These are phyloP conservation scores for Gorgonomyces haynaldii DNA, from an alignment of 192 early-diverging fungal genomes.

Conservation along the genomic window DNA sequence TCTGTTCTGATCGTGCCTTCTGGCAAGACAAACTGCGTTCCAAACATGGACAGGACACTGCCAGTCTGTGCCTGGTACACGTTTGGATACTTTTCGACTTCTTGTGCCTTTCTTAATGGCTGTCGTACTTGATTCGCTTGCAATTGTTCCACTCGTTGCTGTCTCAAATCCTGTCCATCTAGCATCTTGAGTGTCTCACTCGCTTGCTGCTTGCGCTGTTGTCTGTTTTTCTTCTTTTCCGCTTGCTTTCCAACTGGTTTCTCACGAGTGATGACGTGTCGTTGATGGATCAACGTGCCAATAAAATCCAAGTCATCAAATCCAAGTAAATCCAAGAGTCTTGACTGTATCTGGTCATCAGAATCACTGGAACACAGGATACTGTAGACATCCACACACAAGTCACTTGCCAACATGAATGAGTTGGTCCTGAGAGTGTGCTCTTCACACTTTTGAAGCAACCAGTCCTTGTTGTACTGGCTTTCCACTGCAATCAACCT, in stretches of 20 bases:
- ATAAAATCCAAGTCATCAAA: slow-evolving; percentile 64
- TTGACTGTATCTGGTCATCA: slow-evolving; percentile 53
- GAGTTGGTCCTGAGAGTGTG: neutral
- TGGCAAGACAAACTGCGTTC: slow-evolving; percentile 67
- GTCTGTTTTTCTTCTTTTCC: slow-evolving; percentile 40
- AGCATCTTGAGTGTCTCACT: slow-evolving; percentile 51
- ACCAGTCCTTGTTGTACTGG: neutral
- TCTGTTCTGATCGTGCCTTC: slow-evolving; percentile 63
- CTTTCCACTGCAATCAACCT: neutral
- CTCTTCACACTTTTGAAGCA: neutral
- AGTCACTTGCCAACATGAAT: neutral
- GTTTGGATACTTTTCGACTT: slow-evolving; percentile 53
- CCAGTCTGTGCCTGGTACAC: slow-evolving; percentile 67
- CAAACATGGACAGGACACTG: slow-evolving; percentile 65
- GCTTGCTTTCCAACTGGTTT: slow-evolving; percentile 12
- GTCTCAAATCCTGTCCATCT: slow-evolving; percentile 44
- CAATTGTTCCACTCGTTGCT: slow-evolving; percentile 53
- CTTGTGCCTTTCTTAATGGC: slow-evolving; percentile 13
- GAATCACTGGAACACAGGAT: neutral
- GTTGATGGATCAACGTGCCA: slow-evolving; percentile 39
- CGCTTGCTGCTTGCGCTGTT: slow-evolving; percentile 23
- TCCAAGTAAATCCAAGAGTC: slow-evolving; percentile 61
- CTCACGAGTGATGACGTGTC: slow-evolving; percentile 31
- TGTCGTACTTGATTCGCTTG: slow-evolving; percentile 13
- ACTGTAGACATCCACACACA: neutral